A percentile compares a stretch with the other conserved stretches of the same genome.
Conservation (phyloP, 805 yeast species). For the Candida sithepensis region DNA sequence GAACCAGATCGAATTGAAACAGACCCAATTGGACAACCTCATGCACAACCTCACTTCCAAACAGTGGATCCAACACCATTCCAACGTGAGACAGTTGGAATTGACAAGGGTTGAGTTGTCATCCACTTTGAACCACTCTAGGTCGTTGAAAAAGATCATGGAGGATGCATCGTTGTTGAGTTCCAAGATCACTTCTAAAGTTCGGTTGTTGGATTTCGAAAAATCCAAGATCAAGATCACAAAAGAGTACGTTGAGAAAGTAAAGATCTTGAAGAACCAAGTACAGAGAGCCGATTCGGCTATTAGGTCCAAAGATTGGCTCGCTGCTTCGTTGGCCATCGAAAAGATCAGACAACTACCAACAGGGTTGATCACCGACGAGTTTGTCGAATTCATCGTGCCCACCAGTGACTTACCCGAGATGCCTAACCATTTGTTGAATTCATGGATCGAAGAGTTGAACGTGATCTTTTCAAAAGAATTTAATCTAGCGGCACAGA, state of each 20-base stretch:
- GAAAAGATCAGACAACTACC: slow-evolving; percentile 52
- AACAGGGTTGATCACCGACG: slow-evolving; percentile 47
- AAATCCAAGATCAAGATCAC: slow-evolving; percentile 61
- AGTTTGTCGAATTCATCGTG: slow-evolving; percentile 74
- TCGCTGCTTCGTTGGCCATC: slow-evolving; percentile 71
- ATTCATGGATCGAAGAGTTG: slow-evolving; percentile 57
- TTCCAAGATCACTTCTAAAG: slow-evolving; percentile 60
- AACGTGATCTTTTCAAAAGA: slow-evolving; percentile 53
- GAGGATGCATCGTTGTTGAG: slow-evolving; percentile 65
- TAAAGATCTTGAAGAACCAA: slow-evolving; percentile 61
- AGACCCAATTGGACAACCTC: slow-evolving; percentile 22
- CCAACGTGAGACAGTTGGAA: slow-evolving; percentile 45
- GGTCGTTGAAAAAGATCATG: slow-evolving; percentile 50
- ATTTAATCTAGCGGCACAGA: slow-evolving; percentile 67
- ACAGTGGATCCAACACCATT: slow-evolving; percentile 36
- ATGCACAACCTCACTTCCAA: slow-evolving; percentile 23
- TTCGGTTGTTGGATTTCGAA: slow-evolving; percentile 68
- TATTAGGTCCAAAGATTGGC: slow-evolving; percentile 66
- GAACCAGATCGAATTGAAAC: slow-evolving; percentile 22
- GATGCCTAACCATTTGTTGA: slow-evolving; percentile 56
- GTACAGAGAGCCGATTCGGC: slow-evolving; percentile 66
- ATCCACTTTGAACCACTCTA: slow-evolving; percentile 53
- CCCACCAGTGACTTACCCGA: slow-evolving; percentile 88
- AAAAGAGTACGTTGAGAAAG: slow-evolving; percentile 58
- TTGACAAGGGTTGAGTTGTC: slow-evolving; percentile 62